phyloP scores from a whole-genome alignment of 176 grass and related monocot genomes.

The Rhynchospora pubera region DNA sequence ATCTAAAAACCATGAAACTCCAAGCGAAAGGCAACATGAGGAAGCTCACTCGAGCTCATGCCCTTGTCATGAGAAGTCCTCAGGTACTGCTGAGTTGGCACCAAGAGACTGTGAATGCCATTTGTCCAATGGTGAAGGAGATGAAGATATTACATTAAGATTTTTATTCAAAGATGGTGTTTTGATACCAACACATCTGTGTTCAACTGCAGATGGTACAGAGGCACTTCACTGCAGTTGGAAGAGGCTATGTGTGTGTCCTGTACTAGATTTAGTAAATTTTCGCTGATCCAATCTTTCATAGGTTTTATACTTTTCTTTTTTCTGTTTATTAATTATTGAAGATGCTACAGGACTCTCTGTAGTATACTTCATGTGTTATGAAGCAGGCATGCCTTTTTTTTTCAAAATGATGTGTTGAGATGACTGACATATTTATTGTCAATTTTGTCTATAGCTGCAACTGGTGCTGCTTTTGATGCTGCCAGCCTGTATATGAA shows the following conservation, averaged over 20 bases:
- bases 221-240: constrained; percentile 55
- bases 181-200: constrained; percentile 42
- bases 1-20: constrained; percentile 45
- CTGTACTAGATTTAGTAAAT: constrained; percentile 34
- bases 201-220: constrained; percentile 30
- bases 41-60: constrained; percentile 29
- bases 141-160: constrained; percentile 32
- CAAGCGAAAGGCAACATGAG: constrained; percentile 18
- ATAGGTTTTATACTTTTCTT: neutral
- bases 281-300: neutral
- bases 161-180: constrained; percentile 84
- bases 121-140: constrained; percentile 33
- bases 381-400: neutral
- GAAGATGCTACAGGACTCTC: neutral
- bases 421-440: neutral
- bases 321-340: neutral
- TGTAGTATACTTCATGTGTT: neutral
- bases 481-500: neutral
- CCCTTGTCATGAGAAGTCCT: constrained; percentile 30
- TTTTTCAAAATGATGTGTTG: neutral
- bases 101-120: constrained; percentile 62
- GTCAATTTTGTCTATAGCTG: neutral
- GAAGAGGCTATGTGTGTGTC: constrained; percentile 60
- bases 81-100: neutral
- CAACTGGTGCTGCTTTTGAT: neutral